Evolutionary conservation across 2,329 filamentous ascomycete genomes (phyloP).

Genomic region (Botryosphaeria dothidea): DNA sequence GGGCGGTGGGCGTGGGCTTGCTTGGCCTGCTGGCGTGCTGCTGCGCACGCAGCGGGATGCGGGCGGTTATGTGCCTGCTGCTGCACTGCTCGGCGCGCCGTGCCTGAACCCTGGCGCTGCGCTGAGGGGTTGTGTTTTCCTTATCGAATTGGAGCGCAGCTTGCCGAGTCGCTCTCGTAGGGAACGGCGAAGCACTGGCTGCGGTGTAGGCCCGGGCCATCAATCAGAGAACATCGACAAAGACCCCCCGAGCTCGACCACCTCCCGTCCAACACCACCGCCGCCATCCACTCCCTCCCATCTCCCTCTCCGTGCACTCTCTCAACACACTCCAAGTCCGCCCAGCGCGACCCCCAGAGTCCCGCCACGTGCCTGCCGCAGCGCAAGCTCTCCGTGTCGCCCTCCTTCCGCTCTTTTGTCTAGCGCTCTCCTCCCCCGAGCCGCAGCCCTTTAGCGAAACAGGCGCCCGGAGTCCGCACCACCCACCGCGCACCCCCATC

Average conservation of each 20-base stretch:
- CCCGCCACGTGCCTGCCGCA: conserved; percentile 13
- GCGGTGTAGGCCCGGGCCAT: conserved; percentile 17
- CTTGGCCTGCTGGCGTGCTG: background rate
- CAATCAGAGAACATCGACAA: conserved; percentile 19
- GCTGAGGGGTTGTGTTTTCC: conserved; percentile 14
- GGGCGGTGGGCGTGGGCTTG: conserved; percentile 1
- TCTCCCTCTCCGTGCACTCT: conserved; percentile 5
- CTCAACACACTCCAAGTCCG: conserved; percentile 11
- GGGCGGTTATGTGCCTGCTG: conserved; percentile 8
- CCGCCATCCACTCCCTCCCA: conserved; percentile 19
- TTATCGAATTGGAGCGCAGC: conserved; percentile 16
- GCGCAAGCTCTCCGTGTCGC: background rate
- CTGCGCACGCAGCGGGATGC: background rate
- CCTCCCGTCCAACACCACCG: conserved; percentile 16
- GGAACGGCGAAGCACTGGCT: conserved; percentile 11
- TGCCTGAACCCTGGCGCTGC: conserved; percentile 16
- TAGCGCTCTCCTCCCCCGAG: conserved; percentile 16
- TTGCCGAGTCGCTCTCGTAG: conserved; percentile 14
- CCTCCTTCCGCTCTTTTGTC: conserved; percentile 19
- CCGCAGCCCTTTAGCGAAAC: conserved; percentile 19
- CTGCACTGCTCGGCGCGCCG: conserved; percentile 11
- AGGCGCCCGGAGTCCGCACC: conserved; percentile 15
- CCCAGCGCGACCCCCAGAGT: background rate
- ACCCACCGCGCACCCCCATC: conserved; percentile 10
- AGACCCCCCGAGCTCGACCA: conserved; percentile 18